Evolutionary conservation across 805 yeast genomes (phyloP).

Genomic region (Gaillardinia entomophila): DNA sequence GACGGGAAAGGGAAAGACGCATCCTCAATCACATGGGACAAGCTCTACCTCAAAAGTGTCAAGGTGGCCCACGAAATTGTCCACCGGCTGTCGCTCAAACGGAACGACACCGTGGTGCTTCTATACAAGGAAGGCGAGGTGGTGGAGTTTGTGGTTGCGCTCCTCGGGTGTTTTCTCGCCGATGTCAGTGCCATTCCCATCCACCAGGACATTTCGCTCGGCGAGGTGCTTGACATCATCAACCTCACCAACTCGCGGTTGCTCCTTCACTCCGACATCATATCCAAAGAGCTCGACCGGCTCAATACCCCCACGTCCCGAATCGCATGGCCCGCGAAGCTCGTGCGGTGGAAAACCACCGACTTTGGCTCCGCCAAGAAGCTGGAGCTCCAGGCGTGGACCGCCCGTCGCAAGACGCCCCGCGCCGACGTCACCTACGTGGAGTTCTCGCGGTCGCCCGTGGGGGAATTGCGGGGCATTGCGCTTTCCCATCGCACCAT

Average conservation of each 20-base stretch:
- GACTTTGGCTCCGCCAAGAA: conserved; percentile 66
- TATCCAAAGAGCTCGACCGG: conserved; percentile 69
- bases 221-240: conserved; percentile 69
- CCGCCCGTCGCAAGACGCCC: conserved; percentile 3
- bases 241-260: conserved; percentile 69
- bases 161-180: conserved; percentile 88
- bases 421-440: conserved; percentile 76
- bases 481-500: conserved; percentile 87
- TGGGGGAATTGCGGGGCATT: conserved; percentile 89
- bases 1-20: conserved; percentile 81
- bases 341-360: conserved; percentile 75
- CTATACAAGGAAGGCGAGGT: conserved; percentile 81
- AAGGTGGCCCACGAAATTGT: conserved; percentile 80
- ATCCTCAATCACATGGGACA: conserved; percentile 80
- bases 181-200: conserved; percentile 95
- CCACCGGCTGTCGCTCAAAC: conserved; percentile 64
- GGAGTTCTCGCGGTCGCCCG: conserved; percentile 84
- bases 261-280: conserved; percentile 75
- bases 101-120: conserved; percentile 78
- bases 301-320: conserved; percentile 33
- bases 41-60: conserved; percentile 73
- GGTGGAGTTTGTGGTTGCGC: conserved; percentile 77
- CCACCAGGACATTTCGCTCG: conserved; percentile 62
- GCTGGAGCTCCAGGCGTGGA: conserved; percentile 27
- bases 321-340: conserved; percentile 67